These are phyloP conservation scores for Tricladium varicosporioides DNA, from an alignment of 2,329 filamentous ascomycete genomes.

Conservation along the genomic window DNA sequence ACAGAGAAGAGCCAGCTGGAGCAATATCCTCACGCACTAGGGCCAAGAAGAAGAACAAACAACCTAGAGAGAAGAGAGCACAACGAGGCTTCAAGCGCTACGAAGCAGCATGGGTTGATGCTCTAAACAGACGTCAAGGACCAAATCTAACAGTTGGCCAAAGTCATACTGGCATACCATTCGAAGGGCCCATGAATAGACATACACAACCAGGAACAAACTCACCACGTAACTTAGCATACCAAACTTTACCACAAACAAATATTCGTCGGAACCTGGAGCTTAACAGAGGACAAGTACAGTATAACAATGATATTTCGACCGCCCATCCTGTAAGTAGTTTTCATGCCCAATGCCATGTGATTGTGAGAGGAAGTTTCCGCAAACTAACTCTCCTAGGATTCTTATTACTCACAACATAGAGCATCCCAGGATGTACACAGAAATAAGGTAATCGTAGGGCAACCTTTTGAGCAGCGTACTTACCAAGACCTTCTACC, in stretches of 20 bases:
- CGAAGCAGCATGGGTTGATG: slow-evolving; percentile 36
- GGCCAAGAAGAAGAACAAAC: slow-evolving; percentile 16
- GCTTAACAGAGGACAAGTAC: neutral
- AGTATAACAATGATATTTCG: neutral
- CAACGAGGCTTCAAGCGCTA: slow-evolving; percentile 35
- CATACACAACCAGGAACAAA: neutral
- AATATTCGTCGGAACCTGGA: neutral
- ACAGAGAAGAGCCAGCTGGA: neutral
- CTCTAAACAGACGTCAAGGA: slow-evolving; percentile 27
- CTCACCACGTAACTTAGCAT: neutral
- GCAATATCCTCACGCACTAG: slow-evolving; percentile 23
- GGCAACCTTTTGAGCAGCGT: slow-evolving; percentile 23
- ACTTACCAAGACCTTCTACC: slow-evolving; percentile 21
- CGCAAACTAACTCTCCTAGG: slow-evolving; percentile 23
- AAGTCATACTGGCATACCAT: neutral
- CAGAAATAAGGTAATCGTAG: slow-evolving; percentile 30
- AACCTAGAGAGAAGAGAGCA: slow-evolving; percentile 21
- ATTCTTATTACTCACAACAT: slow-evolving; percentile 19
- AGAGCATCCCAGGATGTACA: slow-evolving; percentile 11
- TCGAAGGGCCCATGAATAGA: neutral
- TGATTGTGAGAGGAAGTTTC: neutral
- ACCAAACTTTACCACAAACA: neutral
- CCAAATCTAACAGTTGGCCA: neutral
- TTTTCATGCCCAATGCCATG: neutral
- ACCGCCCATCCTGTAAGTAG: slow-evolving; percentile 6